These are phyloP conservation scores for Maudiozyma saulgeensis DNA, from an alignment of 805 yeast genomes.

Conservation along the genomic window DNA sequence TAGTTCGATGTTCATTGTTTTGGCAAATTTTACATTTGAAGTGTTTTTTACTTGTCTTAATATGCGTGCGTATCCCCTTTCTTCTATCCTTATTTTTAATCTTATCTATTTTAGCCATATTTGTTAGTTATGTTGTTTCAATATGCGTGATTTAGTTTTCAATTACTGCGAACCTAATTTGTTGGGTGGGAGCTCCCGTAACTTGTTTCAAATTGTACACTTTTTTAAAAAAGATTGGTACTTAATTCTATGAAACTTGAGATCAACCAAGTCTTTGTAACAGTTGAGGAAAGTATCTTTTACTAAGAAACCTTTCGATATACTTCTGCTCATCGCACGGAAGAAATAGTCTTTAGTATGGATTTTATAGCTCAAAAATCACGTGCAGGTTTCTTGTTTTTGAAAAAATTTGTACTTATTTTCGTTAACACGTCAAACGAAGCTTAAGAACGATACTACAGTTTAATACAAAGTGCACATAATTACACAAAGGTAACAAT, in stretches of 20 bases:
- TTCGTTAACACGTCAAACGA: neutral
- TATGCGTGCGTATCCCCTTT: neutral
- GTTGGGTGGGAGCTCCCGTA: neutral
- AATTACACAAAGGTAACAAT: no score
- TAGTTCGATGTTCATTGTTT: slow-evolving; percentile 5
- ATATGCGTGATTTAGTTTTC: neutral
- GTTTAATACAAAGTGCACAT: neutral
- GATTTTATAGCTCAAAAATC: no score
- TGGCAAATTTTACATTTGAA: slow-evolving; percentile 5
- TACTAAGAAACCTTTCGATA: no score
- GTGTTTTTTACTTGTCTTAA: neutral
- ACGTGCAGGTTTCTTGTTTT: no score
- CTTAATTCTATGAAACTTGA: no score
- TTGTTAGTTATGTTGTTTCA: neutral
- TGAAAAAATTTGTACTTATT: no score
- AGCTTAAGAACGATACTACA: neutral
- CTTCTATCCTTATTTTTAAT: neutral
- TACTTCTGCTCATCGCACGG: no score
- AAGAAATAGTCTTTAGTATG: no score
- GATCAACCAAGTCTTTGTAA: no score
- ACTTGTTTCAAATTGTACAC: neutral
- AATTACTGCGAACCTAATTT: neutral
- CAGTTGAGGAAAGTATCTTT: no score
- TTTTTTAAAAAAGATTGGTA: no score
- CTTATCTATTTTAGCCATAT: neutral